phyloP scores from a whole-genome alignment of 2,329 filamentous ascomycete genomes.

The Chrysosporium queenslandicum region DNA sequence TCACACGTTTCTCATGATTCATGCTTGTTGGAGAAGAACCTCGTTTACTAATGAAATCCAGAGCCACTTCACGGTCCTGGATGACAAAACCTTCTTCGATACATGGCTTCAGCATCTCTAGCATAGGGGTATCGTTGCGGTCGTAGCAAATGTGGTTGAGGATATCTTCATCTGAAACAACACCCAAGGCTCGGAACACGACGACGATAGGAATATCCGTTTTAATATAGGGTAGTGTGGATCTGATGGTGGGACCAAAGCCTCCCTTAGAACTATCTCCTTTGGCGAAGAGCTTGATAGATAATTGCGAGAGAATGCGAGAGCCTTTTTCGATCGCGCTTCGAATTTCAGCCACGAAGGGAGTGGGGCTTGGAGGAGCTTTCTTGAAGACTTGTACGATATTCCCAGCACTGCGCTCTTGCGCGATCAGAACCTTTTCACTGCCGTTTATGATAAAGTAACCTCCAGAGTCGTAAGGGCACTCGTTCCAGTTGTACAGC shows the following conservation, averaged over 20 bases:
- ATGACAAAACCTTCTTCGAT: slow-evolving; percentile 96
- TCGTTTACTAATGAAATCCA: slow-evolving; percentile 93
- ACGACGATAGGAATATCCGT: slow-evolving; percentile 86
- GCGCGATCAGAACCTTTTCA: slow-evolving; percentile 95
- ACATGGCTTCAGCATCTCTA: slow-evolving; percentile 94
- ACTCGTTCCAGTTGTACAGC: slow-evolving; percentile 87
- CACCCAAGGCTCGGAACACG: slow-evolving; percentile 87
- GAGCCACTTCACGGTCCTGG: slow-evolving; percentile 84
- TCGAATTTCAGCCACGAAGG: slow-evolving; percentile 89
- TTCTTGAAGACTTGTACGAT: slow-evolving; percentile 99
- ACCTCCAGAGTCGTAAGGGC: slow-evolving; percentile 93
- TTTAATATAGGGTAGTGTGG: slow-evolving; percentile 88
- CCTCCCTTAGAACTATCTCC: slow-evolving; percentile 68
- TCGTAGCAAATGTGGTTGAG: slow-evolving; percentile 97
- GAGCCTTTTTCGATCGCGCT: slow-evolving; percentile 95
- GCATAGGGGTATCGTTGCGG: slow-evolving; percentile 87
- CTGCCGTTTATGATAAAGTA: slow-evolving; percentile 99
- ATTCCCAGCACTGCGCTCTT: slow-evolving; percentile 94
- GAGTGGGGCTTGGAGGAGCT: slow-evolving; percentile 79
- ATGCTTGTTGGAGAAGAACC: slow-evolving; percentile 62
- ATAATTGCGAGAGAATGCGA: slow-evolving; percentile 82
- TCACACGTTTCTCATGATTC: slow-evolving; percentile 75
- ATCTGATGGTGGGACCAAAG: slow-evolving; percentile 79
- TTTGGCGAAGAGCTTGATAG: slow-evolving; percentile 81
- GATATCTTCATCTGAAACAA: slow-evolving; percentile 96